phyloP scores from a whole-genome alignment of 805 yeast genomes.

The Ogataea sp. region DNA sequence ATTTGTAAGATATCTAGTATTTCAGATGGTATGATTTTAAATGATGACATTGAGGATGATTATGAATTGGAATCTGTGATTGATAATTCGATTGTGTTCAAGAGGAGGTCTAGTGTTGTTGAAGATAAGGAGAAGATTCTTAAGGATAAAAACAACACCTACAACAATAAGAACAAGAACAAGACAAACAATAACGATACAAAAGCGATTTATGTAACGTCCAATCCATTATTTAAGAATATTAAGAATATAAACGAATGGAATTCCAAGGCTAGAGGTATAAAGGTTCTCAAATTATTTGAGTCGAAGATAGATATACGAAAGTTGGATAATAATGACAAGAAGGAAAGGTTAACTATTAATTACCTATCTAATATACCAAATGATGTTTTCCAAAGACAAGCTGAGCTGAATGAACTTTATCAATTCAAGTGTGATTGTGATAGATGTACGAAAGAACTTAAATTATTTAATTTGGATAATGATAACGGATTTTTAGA shows the following conservation, averaged over 20 bases:
- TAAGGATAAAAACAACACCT: neutral
- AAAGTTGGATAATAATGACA: neutral
- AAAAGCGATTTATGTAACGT: neutral
- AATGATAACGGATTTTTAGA: neutral
- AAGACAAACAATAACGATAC: neutral
- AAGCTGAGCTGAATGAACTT: neutral
- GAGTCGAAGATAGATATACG: neutral
- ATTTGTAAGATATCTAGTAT: neutral
- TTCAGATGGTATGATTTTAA: neutral
- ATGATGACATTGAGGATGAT: slow-evolving; percentile 7
- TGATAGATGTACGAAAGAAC: neutral
- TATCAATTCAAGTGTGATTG: slow-evolving; percentile 1
- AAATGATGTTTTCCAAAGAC: neutral
- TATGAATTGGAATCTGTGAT: slow-evolving; percentile 14
- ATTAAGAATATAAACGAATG: neutral
- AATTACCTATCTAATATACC: slow-evolving; percentile 1
- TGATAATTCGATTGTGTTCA: slow-evolving; percentile 13
- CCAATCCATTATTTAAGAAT: neutral
- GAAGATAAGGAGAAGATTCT: neutral
- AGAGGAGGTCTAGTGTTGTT: neutral
- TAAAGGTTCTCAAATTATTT: neutral
- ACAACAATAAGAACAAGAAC: neutral
- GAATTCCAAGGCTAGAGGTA: slow-evolving; percentile 2
- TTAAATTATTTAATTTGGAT: neutral
- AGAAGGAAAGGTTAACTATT: neutral